A percentile compares a stretch with the other conserved stretches of the same genome.
These are phyloP conservation scores for Mrakia gelida DNA, from an alignment of 768 basidiomycete species.

Conservation along the genomic window DNA sequence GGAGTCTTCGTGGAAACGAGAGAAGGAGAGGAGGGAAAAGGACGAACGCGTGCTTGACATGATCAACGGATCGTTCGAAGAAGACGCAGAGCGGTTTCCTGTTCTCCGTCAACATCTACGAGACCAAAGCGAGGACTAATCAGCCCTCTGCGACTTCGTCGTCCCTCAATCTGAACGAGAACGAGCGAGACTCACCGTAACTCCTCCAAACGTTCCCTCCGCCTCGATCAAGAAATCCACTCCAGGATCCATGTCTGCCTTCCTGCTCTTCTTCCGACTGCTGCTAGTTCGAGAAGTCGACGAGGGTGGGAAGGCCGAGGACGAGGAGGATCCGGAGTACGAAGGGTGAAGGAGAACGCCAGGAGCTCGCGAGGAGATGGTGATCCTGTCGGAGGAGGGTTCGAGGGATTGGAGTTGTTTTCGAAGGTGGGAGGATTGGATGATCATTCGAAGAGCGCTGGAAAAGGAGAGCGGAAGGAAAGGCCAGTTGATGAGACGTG, in stretches of 20 bases:
- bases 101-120: constrained; percentile 1
- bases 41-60: constrained; percentile 66
- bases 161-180: background rate
- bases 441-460: constrained; percentile 72
- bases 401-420: constrained; percentile 90
- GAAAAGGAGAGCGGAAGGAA: constrained; percentile 64
- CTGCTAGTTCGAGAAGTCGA: constrained; percentile 24
- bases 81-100: background rate
- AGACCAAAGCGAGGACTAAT: background rate
- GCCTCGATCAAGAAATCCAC: constrained; percentile 72
- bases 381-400: constrained; percentile 76
- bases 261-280: constrained; percentile 41
- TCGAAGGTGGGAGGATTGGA: constrained; percentile 84
- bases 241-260: constrained; percentile 47
- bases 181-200: constrained; percentile 57
- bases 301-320: constrained; percentile 12
- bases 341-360: constrained; percentile 35
- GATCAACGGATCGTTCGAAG: constrained; percentile 36
- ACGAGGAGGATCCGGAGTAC: constrained; percentile 5
- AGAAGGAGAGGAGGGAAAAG: background rate
- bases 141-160: constrained; percentile 9
- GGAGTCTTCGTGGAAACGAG: background rate
- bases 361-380: constrained; percentile 71
- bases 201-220: constrained; percentile 74
- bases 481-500: background rate